Conservation (phyloP, 148 eudicot species). For the Nepenthes gracilis region DNA sequence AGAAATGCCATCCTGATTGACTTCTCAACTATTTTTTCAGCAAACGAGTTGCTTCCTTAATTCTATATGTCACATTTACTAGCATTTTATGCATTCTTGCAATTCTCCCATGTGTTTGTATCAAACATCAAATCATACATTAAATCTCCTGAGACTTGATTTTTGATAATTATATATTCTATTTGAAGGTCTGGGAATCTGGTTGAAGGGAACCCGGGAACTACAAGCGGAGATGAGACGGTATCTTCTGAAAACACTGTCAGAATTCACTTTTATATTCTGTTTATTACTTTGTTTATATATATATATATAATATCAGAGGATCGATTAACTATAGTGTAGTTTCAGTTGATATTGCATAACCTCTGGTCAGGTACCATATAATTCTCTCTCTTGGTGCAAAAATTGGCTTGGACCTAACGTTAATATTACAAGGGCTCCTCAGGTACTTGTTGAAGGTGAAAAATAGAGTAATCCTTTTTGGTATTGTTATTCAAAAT, state of each 20-base stretch:
- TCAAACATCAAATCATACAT: too few relatives aligned
- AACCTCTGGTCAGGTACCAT: slow-evolving; percentile 56
- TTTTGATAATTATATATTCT: not conserved
- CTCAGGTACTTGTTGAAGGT: slow-evolving; percentile 49
- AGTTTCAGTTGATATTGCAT: too few relatives aligned
- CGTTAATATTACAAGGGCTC: slow-evolving; percentile 94
- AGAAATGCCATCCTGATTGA: too few relatives aligned
- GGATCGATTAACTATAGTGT: not conserved
- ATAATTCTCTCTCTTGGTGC: slow-evolving; percentile 98
- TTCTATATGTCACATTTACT: too few relatives aligned
- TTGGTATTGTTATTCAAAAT: not conserved
- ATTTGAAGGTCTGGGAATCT: slow-evolving; percentile 72
- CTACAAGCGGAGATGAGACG: slow-evolving; percentile 91
- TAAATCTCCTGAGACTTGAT: too few relatives aligned
- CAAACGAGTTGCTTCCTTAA: too few relatives aligned
- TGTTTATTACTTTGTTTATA: not conserved
- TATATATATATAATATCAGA: slow-evolving; percentile 1
- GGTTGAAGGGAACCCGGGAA: slow-evolving; percentile 89
- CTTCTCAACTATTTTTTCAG: too few relatives aligned
- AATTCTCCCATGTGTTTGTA: too few relatives aligned
- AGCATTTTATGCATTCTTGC: too few relatives aligned
- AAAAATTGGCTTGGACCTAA: slow-evolving; percentile 90
- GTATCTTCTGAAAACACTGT: slow-evolving; percentile 26
- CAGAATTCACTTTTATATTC: not conserved
- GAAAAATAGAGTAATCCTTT: too few relatives aligned